Evolutionary conservation across 1,139 yeast genomes (phyloP), one percentile per base, ranked within the genome.

Genomic region (Candida mesenterica): DNA sequence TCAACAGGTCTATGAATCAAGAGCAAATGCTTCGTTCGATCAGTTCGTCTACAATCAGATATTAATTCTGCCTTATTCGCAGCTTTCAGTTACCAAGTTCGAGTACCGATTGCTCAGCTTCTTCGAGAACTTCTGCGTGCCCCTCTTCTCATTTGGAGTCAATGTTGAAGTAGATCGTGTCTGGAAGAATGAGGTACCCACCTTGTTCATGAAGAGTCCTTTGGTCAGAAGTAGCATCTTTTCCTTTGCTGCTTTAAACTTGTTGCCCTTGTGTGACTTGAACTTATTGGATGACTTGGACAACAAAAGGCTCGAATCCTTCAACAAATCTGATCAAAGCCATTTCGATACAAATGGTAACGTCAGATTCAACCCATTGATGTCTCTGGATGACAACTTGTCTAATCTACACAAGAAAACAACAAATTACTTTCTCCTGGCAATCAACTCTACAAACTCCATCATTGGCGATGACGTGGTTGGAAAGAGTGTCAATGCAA

Each of bases 101-200:
- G 70, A 65, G 40, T 47, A 53, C 22, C 49, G 63, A 23, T 53
- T 65, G 27, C 38, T 64, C 17, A 47, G 52, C 10, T 62, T 59
- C 41, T 64, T 64, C 44, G 53, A 61, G 26, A 39, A 37, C 20
- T 51, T 49, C 33, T 61, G 68, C 38, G 43, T 59, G 5, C 48
- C 54, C 4, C 32, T 59, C 14, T 57, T 58, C 37, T 44, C 57
- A 3, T 53, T 44, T 39, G 55, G 53, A n/a, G 50, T 52, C 14
- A 50, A 56, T 39, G 30, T 39, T 13, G 40, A 31, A 7, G 49
- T 58, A n/a, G 57, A 61, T 14, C 32, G 42, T 13, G 52, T 55
- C 7, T 64, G 68, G 67, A 45, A 50, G 17, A 39, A 38, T 17
- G 47, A 52, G 17, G 58, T 61, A 1, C 68, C 69, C 0, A 31